phyloP scores from a whole-genome alignment of 202 grass and related monocot genomes.

The Schoenoplectus triqueter region DNA sequence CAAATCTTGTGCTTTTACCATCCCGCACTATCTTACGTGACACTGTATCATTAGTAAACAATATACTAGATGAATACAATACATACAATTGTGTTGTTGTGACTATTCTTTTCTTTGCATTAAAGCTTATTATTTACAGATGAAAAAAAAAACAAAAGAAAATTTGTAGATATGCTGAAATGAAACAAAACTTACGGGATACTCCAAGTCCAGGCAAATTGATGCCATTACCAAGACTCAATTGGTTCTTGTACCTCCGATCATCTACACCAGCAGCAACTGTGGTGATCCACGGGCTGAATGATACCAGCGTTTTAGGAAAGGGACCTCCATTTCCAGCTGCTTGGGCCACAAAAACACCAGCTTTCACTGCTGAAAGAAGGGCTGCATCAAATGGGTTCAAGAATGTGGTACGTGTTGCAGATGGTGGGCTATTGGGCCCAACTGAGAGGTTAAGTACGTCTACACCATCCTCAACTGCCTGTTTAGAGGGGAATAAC shows the following conservation, averaged over 20 bases:
- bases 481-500: conserved; percentile 51
- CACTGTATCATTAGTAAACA: not conserved
- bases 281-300: conserved; percentile 98
- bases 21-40: not conserved
- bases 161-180: not conserved
- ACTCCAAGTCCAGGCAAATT: conserved; percentile 88
- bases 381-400: conserved; percentile 97
- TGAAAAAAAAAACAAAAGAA: conserved; percentile 11
- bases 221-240: conserved; percentile 83
- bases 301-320: conserved; percentile 96
- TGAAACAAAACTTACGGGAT: conserved; percentile 72
- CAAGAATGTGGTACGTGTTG: conserved; percentile 86
- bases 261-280: conserved; percentile 97
- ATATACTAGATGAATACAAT: not conserved
- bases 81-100: not conserved
- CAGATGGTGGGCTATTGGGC: conserved; percentile 92
- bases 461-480: conserved; percentile 95
- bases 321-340: conserved; percentile 97
- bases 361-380: conserved; percentile 96
- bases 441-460: conserved; percentile 98
- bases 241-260: conserved; percentile 97
- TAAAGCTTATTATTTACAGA: not conserved
- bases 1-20: not conserved
- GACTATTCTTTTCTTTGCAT: not conserved
- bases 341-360: conserved; percentile 97